Conservation (phyloP, 495 filamentous ascomycete species). For the Talaromyces proteolyticus region DNA sequence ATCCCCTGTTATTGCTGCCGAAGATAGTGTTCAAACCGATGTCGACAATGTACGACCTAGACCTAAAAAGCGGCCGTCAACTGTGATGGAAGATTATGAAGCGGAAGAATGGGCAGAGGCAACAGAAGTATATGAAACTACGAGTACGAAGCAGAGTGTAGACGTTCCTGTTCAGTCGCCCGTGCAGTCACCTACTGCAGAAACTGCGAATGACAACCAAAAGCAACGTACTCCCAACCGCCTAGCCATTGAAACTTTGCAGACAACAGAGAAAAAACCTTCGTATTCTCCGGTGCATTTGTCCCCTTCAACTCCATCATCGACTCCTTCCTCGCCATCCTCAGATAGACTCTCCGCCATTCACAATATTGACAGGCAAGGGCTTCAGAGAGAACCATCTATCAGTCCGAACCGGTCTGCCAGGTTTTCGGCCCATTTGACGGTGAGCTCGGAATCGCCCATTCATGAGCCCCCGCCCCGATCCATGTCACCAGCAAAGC, state of each 20-base stretch:
- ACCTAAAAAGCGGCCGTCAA: slow-evolving; percentile 51
- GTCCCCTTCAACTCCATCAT: slow-evolving; percentile 8
- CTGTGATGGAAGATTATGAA: slow-evolving; percentile 56
- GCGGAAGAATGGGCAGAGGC: slow-evolving; percentile 33
- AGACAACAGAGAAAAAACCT: slow-evolving; percentile 8
- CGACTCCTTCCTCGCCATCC: slow-evolving; percentile 9
- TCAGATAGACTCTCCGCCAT: slow-evolving; percentile 7
- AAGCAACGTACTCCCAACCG: slow-evolving; percentile 8
- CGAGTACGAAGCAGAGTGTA: too few species aligned
- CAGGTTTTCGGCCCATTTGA: slow-evolving; percentile 61
- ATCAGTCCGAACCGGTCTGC: slow-evolving; percentile 62
- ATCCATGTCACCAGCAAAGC: slow-evolving; percentile 80
- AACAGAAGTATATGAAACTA: too few species aligned
- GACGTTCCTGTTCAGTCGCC: too few species aligned
- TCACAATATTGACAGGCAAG: neutral
- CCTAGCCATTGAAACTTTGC: slow-evolving; percentile 1
- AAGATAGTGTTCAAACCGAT: neutral
- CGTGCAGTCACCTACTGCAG: slow-evolving; percentile 4
- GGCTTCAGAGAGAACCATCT: slow-evolving; percentile 29
- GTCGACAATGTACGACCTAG: slow-evolving; percentile 1
- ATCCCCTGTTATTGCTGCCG: neutral
- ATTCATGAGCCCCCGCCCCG: slow-evolving; percentile 72
- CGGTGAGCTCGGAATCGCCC: slow-evolving; percentile 38
- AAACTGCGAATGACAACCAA: slow-evolving; percentile 6
- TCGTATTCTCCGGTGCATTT: slow-evolving; percentile 15